Percentiles rank a stretch among this genome's conserved stretches.
These are phyloP conservation scores for Pythium guiyangense DNA, from an alignment of 352 stramenopile genomes.

Conservation along the genomic window DNA sequence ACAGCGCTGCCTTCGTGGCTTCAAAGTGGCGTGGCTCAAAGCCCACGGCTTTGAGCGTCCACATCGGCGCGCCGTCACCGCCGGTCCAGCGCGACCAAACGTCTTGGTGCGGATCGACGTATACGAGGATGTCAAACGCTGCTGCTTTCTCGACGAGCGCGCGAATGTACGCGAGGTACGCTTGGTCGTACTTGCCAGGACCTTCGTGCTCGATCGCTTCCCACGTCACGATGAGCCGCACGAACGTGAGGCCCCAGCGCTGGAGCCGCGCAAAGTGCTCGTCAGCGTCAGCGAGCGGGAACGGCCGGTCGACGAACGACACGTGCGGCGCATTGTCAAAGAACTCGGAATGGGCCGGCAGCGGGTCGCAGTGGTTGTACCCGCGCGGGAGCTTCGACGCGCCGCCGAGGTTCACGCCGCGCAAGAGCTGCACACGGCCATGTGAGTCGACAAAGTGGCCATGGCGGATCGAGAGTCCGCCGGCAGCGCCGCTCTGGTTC, in stretches of 20 bases:
- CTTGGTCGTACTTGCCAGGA: slow-evolving; percentile 75
- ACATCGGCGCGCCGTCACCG: slow-evolving; percentile 86
- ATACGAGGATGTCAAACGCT: slow-evolving; percentile 77
- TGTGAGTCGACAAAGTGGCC: slow-evolving; percentile 83
- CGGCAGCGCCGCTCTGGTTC: slow-evolving; percentile 11
- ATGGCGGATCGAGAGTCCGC: slow-evolving; percentile 39
- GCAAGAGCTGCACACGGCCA: slow-evolving; percentile 65
- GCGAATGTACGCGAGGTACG: slow-evolving; percentile 84
- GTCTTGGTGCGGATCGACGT: slow-evolving; percentile 91
- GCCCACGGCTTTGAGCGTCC: slow-evolving; percentile 81
- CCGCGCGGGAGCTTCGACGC: slow-evolving; percentile 81
- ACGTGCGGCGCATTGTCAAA: slow-evolving; percentile 48
- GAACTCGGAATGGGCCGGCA: slow-evolving; percentile 24
- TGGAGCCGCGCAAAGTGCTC: slow-evolving; percentile 73
- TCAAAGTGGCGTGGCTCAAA: slow-evolving; percentile 76
- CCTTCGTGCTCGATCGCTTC: slow-evolving; percentile 87
- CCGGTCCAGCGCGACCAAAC: slow-evolving; percentile 90
- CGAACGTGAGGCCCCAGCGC: slow-evolving; percentile 79
- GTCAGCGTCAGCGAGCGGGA: slow-evolving; percentile 77
- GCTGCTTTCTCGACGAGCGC: slow-evolving; percentile 51
- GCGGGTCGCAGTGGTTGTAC: slow-evolving; percentile 40
- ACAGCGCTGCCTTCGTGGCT: slow-evolving; percentile 68
- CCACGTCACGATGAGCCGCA: slow-evolving; percentile 88
- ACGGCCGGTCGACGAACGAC: slow-evolving; percentile 80
- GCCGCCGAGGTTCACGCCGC: slow-evolving; percentile 86